Conservation (phyloP, 768 basidiomycete genomes). For the Mycena alexandri region DNA sequence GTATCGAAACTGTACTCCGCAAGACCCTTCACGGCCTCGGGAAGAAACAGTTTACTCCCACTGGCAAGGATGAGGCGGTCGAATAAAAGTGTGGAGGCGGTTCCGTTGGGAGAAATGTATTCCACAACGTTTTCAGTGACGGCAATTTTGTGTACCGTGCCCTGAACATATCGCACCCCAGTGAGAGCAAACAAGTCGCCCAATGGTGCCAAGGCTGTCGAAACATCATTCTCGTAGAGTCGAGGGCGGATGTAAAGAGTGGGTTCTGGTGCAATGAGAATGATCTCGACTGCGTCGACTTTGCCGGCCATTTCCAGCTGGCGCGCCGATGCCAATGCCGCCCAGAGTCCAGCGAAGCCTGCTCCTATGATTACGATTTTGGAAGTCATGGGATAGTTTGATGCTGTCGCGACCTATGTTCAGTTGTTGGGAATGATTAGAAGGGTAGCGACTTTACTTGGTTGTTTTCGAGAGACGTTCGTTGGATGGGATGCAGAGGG, state of each 20-base stretch:
- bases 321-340: constrained; percentile 38
- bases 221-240: constrained; percentile 37
- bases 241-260: constrained; percentile 39
- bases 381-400: constrained; percentile 18
- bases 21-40: constrained; percentile 28
- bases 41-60: constrained; percentile 36
- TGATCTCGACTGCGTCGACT: background rate
- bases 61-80: constrained; percentile 37
- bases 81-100: constrained; percentile 21
- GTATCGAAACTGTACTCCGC: constrained; percentile 28
- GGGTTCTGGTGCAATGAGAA: constrained; percentile 41
- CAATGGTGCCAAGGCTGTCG: constrained; percentile 24
- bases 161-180: constrained; percentile 31
- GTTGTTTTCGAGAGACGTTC: background rate
- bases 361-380: constrained; percentile 38
- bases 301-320: constrained; percentile 33
- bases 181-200: constrained; percentile 19
- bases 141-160: constrained; percentile 28
- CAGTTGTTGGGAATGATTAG: background rate
- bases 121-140: constrained; percentile 19
- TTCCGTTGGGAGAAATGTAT: constrained; percentile 19
- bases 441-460: background rate
- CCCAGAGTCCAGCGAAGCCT: constrained; percentile 41
- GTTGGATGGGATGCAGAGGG: background rate
- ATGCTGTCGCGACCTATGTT: background rate